Percentiles rank a stretch among this genome's conserved stretches.
phyloP scores from a whole-genome alignment of 108 stramenopile species.

The Fistulifera pelliculosa region DNA sequence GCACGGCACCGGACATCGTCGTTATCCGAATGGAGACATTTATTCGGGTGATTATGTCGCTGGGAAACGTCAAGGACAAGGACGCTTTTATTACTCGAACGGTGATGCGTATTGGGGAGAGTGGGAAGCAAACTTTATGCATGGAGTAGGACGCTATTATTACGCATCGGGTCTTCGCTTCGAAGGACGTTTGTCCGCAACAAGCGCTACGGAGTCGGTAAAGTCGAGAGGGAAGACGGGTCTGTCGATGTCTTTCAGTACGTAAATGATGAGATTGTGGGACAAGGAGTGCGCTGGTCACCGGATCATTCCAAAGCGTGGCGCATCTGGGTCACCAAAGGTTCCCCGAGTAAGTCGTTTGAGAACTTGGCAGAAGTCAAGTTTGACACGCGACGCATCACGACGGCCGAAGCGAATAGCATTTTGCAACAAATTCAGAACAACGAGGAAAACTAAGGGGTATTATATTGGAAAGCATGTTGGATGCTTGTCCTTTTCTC shows the following conservation, averaged over 20 bases:
- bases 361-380: too few relatives aligned
- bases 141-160: conserved; percentile 58
- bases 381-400: too few relatives aligned
- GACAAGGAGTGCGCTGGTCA: conserved; percentile 56
- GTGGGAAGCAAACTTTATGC: conserved; percentile 25
- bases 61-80: conserved; percentile 41
- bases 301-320: conserved; percentile 56
- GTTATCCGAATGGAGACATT: too few relatives aligned
- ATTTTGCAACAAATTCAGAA: too few relatives aligned
- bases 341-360: too few relatives aligned
- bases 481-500: too few relatives aligned
- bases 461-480: too few relatives aligned
- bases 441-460: too few relatives aligned
- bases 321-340: conserved; percentile 6
- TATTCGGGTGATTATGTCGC: conserved; percentile 32
- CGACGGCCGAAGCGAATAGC: too few relatives aligned
- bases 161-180: conserved; percentile 38
- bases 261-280: conserved; percentile 29
- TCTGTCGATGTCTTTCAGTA: conserved; percentile 50
- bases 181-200: conserved; percentile 45
- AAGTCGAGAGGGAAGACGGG: conserved; percentile 47
- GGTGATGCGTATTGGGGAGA: conserved; percentile 24
- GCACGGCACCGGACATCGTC: too few relatives aligned
- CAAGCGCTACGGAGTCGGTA: conserved; percentile 42
- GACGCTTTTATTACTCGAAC: conserved; percentile 45